A percentile compares a stretch with the other conserved stretches of the same genome.
These are phyloP conservation scores for Ulmus americana DNA, from an alignment of 331 rosid genomes.

Conservation along the genomic window DNA sequence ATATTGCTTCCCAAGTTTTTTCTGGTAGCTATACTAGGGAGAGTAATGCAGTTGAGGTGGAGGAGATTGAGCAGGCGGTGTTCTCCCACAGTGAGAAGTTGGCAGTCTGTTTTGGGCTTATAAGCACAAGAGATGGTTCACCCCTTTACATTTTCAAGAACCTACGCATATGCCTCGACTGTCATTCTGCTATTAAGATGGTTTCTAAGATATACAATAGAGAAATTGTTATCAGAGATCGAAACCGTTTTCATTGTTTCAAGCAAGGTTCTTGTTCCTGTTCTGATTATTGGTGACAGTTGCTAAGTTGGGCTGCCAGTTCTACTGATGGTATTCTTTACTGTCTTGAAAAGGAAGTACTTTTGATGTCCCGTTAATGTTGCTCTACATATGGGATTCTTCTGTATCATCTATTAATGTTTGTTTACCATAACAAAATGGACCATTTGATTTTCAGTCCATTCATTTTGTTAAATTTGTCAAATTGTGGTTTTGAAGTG, in stretches of 20 bases:
- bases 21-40: slow-evolving; percentile 31
- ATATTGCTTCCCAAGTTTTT: slow-evolving; percentile 46
- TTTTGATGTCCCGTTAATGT: not conserved
- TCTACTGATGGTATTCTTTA: not conserved
- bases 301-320: not conserved
- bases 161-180: slow-evolving; percentile 57
- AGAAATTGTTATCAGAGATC: slow-evolving; percentile 62
- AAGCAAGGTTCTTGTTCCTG: slow-evolving; percentile 73
- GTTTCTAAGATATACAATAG: slow-evolving; percentile 48
- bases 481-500: too few relatives aligned
- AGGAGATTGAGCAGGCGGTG: slow-evolving; percentile 63
- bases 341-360: not conserved
- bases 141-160: slow-evolving; percentile 63
- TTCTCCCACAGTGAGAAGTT: slow-evolving; percentile 74
- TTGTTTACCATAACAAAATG: not conserved
- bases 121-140: slow-evolving; percentile 45
- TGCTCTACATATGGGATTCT: not conserved
- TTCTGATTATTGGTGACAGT: slow-evolving; percentile 55
- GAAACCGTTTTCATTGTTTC: slow-evolving; percentile 72
- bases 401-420: not conserved
- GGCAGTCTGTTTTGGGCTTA: slow-evolving; percentile 71
- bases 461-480: too few relatives aligned
- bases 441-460: too few relatives aligned
- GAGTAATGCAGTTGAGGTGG: slow-evolving; percentile 36
- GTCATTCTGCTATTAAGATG: slow-evolving; percentile 69